These are phyloP conservation scores for Ustanciosporium gigantosporum DNA, from an alignment of 1,284 basidiomycete species.

Conservation along the genomic window DNA sequence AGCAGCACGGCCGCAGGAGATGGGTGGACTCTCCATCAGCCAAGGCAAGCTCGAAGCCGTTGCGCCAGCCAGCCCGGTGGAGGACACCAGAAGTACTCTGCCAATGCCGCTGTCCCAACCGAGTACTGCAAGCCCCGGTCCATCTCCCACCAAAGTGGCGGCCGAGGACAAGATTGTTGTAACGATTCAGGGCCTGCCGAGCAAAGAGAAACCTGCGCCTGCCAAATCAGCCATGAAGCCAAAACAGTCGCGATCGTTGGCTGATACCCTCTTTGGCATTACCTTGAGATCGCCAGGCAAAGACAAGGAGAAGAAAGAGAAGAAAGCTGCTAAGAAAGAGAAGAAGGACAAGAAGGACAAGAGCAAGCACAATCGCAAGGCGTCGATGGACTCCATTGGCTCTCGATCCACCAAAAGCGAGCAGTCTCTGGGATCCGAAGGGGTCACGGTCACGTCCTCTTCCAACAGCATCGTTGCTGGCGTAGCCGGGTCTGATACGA, in stretches of 20 bases:
- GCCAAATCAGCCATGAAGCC: conserved; percentile 44
- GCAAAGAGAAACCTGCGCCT: conserved; percentile 48
- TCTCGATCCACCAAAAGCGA: conserved; percentile 21
- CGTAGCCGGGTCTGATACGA: conserved; percentile 11
- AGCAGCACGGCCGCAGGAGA: conserved; percentile 20
- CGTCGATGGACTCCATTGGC: conserved; percentile 17
- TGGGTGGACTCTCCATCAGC: conserved; percentile 41
- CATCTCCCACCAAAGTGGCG: no score
- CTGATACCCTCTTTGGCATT: conserved; percentile 53
- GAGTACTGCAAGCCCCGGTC: conserved; percentile 6
- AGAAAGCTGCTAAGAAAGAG: conserved; percentile 30
- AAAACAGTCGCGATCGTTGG: conserved; percentile 38
- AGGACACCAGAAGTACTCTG: conserved; percentile 42
- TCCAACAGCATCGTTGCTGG: neutral
- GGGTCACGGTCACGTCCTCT: no score
- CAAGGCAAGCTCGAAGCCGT: conserved; percentile 34
- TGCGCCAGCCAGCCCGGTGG: conserved; percentile 3
- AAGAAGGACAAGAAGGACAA: conserved; percentile 35
- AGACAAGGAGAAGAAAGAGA: conserved; percentile 29
- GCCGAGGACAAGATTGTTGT: no score
- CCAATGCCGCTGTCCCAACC: conserved; percentile 14
- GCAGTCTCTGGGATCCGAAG: no score
- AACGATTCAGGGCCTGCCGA: no score
- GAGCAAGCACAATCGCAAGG: conserved; percentile 24
- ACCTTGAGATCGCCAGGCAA: conserved; percentile 26